phyloP scores from a whole-genome alignment of 768 basidiomycete genomes.

The Mrakia hoshinonis region DNA sequence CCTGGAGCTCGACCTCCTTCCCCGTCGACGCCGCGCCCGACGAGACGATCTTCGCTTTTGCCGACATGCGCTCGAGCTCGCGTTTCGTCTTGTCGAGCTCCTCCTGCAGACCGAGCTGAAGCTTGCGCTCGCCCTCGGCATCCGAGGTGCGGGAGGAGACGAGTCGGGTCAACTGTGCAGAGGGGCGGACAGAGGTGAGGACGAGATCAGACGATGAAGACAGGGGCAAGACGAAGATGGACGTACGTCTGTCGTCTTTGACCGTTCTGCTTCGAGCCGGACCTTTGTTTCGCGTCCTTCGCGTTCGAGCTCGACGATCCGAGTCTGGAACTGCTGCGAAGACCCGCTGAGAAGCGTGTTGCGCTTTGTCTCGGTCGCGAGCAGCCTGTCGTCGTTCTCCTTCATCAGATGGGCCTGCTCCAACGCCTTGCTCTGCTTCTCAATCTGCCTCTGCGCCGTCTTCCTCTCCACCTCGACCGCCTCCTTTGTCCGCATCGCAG shows the following conservation, averaged over 20 bases:
- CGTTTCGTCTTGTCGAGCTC: constrained; percentile 35
- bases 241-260: constrained; percentile 36
- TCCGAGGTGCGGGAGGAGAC: constrained; percentile 30
- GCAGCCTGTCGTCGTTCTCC: constrained; percentile 51
- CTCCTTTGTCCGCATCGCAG: constrained; percentile 81
- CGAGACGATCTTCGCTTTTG: constrained; percentile 36
- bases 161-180: constrained; percentile 34
- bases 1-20: constrained; percentile 32
- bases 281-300: constrained; percentile 18
- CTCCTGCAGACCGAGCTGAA: constrained; percentile 36
- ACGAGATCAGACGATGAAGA: too few species aligned
- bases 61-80: constrained; percentile 36
- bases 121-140: constrained; percentile 36
- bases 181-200: neutral
- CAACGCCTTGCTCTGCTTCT: constrained; percentile 56
- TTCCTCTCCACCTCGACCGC: constrained; percentile 69
- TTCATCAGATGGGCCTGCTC: constrained; percentile 61
- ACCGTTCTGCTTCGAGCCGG: constrained; percentile 35
- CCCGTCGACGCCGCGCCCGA: constrained; percentile 20
- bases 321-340: constrained; percentile 34
- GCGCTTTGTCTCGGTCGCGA: constrained; percentile 48
- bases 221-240: neutral
- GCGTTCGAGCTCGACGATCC: constrained; percentile 31
- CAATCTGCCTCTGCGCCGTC: constrained; percentile 50
- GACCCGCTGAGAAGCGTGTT: constrained; percentile 38